Percentiles rank a stretch among this genome's conserved stretches.
Conservation (phyloP, 495 filamentous ascomycete species). For the Xylaria scruposa region DNA sequence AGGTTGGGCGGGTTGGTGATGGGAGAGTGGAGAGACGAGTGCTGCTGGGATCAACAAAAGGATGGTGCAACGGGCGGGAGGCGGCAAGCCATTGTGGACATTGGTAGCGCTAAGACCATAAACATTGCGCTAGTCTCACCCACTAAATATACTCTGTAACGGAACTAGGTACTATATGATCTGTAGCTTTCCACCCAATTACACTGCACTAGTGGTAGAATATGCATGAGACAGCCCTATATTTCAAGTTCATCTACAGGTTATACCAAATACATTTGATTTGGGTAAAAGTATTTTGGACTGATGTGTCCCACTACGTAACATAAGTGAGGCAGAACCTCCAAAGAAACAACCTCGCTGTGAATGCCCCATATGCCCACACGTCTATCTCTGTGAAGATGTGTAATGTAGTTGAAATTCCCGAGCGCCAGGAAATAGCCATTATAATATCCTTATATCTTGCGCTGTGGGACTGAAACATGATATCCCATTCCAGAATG, state of each 20-base stretch:
- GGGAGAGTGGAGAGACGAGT: slow-evolving; percentile 21
- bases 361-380: not conserved
- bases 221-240: not conserved
- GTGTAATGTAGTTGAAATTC: not conserved
- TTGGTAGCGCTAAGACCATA: not conserved
- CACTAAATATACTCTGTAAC: not conserved
- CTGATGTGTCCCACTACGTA: not conserved
- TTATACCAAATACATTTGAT: not conserved
- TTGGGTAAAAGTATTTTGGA: not conserved
- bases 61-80: slow-evolving; percentile 3
- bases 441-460: not conserved
- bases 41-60: not conserved
- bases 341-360: not conserved
- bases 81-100: not conserved
- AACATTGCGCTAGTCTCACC: slow-evolving; percentile 1
- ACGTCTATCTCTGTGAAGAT: not conserved
- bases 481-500: not conserved
- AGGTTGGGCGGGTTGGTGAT: slow-evolving; percentile 21
- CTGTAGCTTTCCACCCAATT: no score
- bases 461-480: not conserved
- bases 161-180: not conserved
- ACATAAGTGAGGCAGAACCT: not conserved
- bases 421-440: not conserved
- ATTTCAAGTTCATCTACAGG: no score
- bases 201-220: no score